These are phyloP conservation scores for Vinca minor DNA, from an alignment of 257 asterid genomes.

Conservation along the genomic window DNA sequence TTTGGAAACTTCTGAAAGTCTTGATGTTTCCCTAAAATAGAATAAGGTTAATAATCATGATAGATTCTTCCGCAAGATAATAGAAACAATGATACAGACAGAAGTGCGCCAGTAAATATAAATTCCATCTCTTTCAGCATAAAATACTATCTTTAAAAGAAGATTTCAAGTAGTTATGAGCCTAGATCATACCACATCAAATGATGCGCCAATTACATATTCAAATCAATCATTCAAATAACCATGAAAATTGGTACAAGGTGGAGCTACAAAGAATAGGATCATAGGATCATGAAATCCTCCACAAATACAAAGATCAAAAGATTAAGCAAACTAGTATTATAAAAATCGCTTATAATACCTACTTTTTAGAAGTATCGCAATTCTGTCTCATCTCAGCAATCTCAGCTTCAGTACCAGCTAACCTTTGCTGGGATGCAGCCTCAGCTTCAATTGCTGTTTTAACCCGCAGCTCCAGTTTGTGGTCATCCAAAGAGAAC, in stretches of 20 bases:
- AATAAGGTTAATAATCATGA: neutral
- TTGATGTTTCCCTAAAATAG: slow-evolving; percentile 57
- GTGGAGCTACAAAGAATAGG: neutral
- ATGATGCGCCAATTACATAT: neutral
- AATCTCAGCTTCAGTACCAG: slow-evolving; percentile 88
- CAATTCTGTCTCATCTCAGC: slow-evolving; percentile 79
- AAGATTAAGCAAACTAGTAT: neutral
- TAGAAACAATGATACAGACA: neutral
- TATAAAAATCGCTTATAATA: slow-evolving; percentile 10
- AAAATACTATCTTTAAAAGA: too few relatives aligned
- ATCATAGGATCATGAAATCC: neutral
- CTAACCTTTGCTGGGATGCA: slow-evolving; percentile 79
- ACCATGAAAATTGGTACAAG: neutral
- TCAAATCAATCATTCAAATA: neutral
- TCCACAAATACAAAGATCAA: neutral
- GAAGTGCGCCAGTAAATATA: too few relatives aligned
- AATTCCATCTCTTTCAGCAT: neutral
- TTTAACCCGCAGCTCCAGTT: slow-evolving; percentile 83
- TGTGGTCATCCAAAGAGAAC: slow-evolving; percentile 75
- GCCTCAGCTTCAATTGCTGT: slow-evolving; percentile 96
- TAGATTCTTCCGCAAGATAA: neutral
- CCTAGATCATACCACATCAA: neutral
- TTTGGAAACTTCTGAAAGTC: slow-evolving; percentile 58
- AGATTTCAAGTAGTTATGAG: neutral
- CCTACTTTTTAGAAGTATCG: slow-evolving; percentile 67